A percentile compares a stretch with the other conserved stretches of the same genome.
Evolutionary conservation across 1,284 basidiomycete genomes (phyloP).

Genomic region (Wolfiporia cocos): DNA sequence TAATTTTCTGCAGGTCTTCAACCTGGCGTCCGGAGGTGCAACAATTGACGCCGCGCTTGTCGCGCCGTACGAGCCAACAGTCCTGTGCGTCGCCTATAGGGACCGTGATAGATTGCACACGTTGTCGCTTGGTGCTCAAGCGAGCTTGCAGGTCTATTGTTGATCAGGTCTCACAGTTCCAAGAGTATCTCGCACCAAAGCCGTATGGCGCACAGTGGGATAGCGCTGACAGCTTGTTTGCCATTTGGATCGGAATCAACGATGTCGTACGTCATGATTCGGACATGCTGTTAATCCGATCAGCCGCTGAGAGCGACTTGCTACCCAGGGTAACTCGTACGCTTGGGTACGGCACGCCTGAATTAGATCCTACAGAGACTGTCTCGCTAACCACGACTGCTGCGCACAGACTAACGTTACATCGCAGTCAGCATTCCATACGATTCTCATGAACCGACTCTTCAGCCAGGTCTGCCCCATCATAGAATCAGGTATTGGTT

Average conservation of each 20-base stretch:
- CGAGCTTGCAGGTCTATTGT: constrained; percentile 43
- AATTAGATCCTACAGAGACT: constrained; percentile 1
- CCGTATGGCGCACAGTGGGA: constrained; percentile 48
- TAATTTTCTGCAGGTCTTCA: constrained; percentile 45
- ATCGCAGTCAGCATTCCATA: constrained; percentile 41
- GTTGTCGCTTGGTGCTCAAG: background rate
- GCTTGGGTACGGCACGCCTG: constrained; percentile 35
- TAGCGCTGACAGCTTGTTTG: constrained; percentile 50
- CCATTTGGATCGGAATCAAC: constrained; percentile 64
- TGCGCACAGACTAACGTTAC: constrained; percentile 46
- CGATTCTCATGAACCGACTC: constrained; percentile 45
- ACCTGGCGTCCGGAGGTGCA: constrained; percentile 55
- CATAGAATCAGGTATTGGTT: background rate
- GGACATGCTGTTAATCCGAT: background rate
- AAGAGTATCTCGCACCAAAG: constrained; percentile 41
- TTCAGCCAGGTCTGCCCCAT: constrained; percentile 41
- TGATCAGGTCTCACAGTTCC: constrained; percentile 56
- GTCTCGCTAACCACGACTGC: constrained; percentile 9
- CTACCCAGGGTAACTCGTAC: constrained; percentile 42
- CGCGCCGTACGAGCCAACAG: constrained; percentile 47
- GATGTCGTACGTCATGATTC: constrained; percentile 37
- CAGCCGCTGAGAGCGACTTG: constrained; percentile 1
- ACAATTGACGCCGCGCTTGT: constrained; percentile 59
- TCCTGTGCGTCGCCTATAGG: constrained; percentile 33
- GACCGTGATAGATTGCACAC: background rate